A percentile compares a stretch with the other conserved stretches of the same genome.
Evolutionary conservation across 768 basidiomycete species (phyloP).

Genomic region (Auricularia cornea): DNA sequence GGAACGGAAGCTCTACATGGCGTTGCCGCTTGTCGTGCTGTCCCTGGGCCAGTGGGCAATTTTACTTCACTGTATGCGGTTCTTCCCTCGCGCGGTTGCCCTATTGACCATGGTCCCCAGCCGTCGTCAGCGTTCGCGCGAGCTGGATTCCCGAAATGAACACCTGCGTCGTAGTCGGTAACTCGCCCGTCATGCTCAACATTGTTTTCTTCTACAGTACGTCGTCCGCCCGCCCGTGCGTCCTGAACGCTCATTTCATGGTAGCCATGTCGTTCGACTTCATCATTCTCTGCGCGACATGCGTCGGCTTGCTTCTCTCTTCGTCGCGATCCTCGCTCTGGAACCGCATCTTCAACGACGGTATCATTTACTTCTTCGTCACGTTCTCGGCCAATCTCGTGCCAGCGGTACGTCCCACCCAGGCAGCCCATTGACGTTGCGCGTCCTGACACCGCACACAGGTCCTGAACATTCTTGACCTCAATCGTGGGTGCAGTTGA

Average conservation of each 20-base stretch:
- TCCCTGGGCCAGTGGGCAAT: conserved; percentile 69
- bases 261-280: conserved; percentile 62
- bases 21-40: conserved; percentile 41
- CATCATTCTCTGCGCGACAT: conserved; percentile 47
- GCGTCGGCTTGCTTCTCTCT: neutral
- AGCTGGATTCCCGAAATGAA: conserved; percentile 38
- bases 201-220: conserved; percentile 53
- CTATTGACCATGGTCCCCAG: conserved; percentile 20
- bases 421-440: no score
- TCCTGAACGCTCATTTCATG: neutral
- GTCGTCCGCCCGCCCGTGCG: neutral
- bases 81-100: neutral
- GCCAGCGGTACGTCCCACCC: neutral
- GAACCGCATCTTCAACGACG: neutral
- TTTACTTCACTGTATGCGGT: conserved; percentile 48
- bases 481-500: neutral
- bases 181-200: conserved; percentile 52
- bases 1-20: conserved; percentile 48
- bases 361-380: neutral
- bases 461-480: neutral
- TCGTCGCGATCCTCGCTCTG: neutral
- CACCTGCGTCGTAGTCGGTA: conserved; percentile 47
- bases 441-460: no score
- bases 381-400: neutral
- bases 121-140: conserved; percentile 48